Evolutionary conservation across 768 basidiomycete species (phyloP).

Genomic region (Boletellus sp.): DNA sequence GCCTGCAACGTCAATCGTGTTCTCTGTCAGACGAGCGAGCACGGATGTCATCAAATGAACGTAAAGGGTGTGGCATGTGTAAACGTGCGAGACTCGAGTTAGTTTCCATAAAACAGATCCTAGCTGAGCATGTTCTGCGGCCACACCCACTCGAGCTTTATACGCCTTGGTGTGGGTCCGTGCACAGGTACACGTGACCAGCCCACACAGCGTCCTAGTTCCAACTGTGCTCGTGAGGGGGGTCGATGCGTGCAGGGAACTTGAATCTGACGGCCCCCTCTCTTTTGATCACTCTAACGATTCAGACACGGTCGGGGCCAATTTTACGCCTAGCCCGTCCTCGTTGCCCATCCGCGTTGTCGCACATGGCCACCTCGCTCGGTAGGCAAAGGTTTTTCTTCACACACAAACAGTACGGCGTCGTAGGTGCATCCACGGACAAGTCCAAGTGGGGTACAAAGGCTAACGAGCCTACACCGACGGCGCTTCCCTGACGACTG

Average conservation of each 20-base stretch:
- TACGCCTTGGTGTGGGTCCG: constrained; percentile 13
- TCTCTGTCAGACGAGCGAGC: constrained; percentile 67
- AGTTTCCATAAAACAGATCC: constrained; percentile 80
- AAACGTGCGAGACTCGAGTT: constrained; percentile 78
- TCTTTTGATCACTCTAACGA: too few relatives aligned
- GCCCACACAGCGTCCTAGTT: too few relatives aligned
- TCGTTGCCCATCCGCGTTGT: too few relatives aligned
- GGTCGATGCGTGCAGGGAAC: too few relatives aligned
- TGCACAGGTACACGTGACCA: too few relatives aligned
- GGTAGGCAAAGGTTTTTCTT: constrained; percentile 57
- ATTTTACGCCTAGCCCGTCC: too few relatives aligned
- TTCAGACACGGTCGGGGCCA: too few relatives aligned
- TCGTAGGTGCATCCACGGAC: constrained; percentile 82
- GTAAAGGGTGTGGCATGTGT: constrained; percentile 48
- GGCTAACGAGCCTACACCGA: constrained; percentile 35
- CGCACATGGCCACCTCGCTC: constrained; percentile 28
- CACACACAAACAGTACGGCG: constrained; percentile 61
- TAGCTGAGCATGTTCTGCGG: constrained; percentile 76
- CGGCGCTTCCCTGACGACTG: not conserved
- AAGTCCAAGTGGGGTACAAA: constrained; percentile 75
- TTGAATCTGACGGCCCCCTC: too few relatives aligned
- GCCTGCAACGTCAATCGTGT: constrained; percentile 45
- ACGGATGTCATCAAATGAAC: constrained; percentile 67
- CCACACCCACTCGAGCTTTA: constrained; percentile 28
- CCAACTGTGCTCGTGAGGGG: too few relatives aligned